Evolutionary conservation across 2,329 filamentous ascomycete genomes (phyloP).

Genomic region (Herpotrichia juniperi): DNA sequence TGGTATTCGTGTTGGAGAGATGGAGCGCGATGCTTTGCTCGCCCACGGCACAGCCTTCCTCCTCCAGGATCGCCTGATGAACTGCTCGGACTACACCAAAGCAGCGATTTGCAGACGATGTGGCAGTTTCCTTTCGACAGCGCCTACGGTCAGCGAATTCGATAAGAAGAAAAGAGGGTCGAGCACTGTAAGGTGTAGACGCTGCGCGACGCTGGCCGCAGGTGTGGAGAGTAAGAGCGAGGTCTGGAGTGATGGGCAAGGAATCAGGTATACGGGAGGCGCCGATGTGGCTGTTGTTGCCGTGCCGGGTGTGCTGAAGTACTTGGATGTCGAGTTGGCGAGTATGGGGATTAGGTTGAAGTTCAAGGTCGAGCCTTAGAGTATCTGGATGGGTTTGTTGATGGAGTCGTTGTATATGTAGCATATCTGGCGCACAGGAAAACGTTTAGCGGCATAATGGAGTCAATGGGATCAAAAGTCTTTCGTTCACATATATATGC

Average conservation of each 20-base stretch:
- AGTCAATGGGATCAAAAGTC: constrained; percentile 2
- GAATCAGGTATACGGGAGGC: constrained; percentile 83
- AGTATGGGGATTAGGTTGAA: constrained; percentile 97
- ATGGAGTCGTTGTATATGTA: neutral
- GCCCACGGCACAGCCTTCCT: constrained; percentile 95
- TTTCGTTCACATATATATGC: neutral
- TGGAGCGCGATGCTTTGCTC: constrained; percentile 95
- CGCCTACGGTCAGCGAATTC: constrained; percentile 69
- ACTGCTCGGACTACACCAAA: constrained; percentile 92
- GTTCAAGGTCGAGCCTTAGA: constrained; percentile 72
- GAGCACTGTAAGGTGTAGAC: constrained; percentile 76
- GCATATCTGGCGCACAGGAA: constrained; percentile 10
- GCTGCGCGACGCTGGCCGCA: constrained; percentile 68
- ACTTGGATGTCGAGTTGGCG: constrained; percentile 90
- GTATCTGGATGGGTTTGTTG: neutral
- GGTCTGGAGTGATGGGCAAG: constrained; percentile 88
- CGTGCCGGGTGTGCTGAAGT: constrained; percentile 90
- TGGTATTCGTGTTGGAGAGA: constrained; percentile 98
- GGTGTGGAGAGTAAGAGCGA: constrained; percentile 65
- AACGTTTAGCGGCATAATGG: constrained; percentile 8
- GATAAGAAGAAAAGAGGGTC: constrained; percentile 67
- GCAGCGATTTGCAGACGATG: constrained; percentile 90
- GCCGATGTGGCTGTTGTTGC: constrained; percentile 90
- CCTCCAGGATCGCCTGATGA: constrained; percentile 92
- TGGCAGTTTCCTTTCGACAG: constrained; percentile 87